Conservation (phyloP, 2,329 filamentous ascomycete genomes). For the Stagonosporopsis tanaceti region DNA sequence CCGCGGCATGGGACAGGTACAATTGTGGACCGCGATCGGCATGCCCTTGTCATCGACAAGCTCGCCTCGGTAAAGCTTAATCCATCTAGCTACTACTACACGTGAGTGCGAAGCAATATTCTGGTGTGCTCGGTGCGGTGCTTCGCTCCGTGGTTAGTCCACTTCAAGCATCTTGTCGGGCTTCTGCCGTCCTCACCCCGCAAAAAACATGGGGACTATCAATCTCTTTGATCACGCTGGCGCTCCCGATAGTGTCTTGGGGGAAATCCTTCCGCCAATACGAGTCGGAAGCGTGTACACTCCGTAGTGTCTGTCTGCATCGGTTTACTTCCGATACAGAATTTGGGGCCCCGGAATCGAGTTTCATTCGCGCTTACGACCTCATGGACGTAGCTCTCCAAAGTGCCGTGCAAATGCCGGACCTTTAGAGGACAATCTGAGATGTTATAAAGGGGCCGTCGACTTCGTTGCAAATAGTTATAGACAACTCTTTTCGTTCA, state of each 20-base stretch:
- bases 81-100: background rate
- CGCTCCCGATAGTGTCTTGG: background rate
- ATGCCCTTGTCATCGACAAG: constrained; percentile 15
- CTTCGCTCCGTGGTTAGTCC: background rate
- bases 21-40: constrained; percentile 5
- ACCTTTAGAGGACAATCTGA: no score
- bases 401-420: no score
- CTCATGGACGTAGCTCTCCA: background rate
- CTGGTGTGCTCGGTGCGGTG: background rate
- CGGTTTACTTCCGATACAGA: constrained; percentile 1
- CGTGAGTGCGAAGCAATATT: constrained; percentile 4
- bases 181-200: constrained; percentile 12
- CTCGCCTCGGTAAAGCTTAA: constrained; percentile 20
- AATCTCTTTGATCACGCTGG: background rate
- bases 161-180: constrained; percentile 1
- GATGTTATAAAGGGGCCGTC: background rate
- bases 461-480: background rate
- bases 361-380: background rate
- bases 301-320: background rate
- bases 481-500: background rate
- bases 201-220: background rate
- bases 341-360: constrained; percentile 12
- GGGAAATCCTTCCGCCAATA: constrained; percentile 1
- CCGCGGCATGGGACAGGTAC: background rate
- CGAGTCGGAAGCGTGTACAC: background rate